Evolutionary conservation across 257 asterid genomes (phyloP).

Genomic region (Plantago elongata): DNA sequence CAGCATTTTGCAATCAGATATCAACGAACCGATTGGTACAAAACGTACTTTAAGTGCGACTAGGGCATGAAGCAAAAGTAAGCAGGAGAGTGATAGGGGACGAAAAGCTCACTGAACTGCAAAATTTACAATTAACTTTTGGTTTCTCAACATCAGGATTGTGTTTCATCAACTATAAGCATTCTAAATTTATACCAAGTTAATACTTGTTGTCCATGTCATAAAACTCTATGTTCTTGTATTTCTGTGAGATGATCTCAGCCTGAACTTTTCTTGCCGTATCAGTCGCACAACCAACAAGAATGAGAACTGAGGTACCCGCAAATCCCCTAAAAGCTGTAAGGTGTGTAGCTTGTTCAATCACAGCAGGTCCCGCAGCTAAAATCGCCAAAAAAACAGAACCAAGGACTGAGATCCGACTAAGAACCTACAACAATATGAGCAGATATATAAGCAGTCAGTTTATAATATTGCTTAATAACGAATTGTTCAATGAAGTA

Average conservation of each 20-base stretch:
- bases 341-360: constrained; percentile 88
- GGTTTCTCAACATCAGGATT: not conserved
- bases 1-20: too few species aligned
- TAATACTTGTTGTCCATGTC: constrained; percentile 40
- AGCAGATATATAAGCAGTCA: not conserved
- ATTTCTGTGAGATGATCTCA: constrained; percentile 87
- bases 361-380: constrained; percentile 93
- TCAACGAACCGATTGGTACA: too few species aligned
- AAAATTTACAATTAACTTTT: not conserved
- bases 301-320: constrained; percentile 91
- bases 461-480: not conserved
- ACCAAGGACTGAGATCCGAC: constrained; percentile 93
- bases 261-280: constrained; percentile 96
- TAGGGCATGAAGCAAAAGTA: not conserved
- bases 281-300: constrained; percentile 96
- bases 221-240: constrained; percentile 81
- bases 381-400: constrained; percentile 78
- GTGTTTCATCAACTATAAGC: too few species aligned
- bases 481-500: too few species aligned
- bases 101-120: not conserved
- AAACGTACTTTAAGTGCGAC: not conserved
- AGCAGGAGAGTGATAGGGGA: not conserved
- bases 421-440: constrained; percentile 51
- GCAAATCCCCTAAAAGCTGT: constrained; percentile 96
- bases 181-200: too few species aligned